These are phyloP conservation scores for Populus hybrid DNA, from an alignment of 441 rosid species.

Conservation along the genomic window DNA sequence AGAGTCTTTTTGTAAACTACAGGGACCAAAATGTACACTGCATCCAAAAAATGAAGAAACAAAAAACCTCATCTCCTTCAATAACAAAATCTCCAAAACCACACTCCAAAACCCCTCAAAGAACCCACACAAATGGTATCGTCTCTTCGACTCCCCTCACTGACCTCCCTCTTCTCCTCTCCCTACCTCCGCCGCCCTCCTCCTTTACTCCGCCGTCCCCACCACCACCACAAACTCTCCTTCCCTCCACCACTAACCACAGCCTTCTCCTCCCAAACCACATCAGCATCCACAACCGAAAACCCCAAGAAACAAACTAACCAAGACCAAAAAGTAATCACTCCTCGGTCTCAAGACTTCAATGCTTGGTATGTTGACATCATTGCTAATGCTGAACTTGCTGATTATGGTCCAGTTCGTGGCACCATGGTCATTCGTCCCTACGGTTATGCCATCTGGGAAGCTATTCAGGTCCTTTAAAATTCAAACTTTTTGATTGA, in stretches of 20 bases:
- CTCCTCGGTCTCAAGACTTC: too few species aligned
- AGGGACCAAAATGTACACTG: not conserved
- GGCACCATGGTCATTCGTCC: too few species aligned
- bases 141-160: conserved; percentile 58
- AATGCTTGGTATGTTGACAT: too few species aligned
- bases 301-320: conserved; percentile 30
- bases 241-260: conserved; percentile 15
- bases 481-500: too few species aligned
- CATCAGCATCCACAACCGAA: not conserved
- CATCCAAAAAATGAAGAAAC: too few species aligned
- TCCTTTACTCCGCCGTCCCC: not conserved
- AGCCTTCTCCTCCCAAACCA: not conserved
- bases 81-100: too few species aligned
- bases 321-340: conserved; percentile 31
- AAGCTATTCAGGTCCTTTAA: too few species aligned
- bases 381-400: too few species aligned
- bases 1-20: not conserved
- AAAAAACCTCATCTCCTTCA: conserved; percentile 1
- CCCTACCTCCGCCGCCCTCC: conserved; percentile 23
- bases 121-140: conserved; percentile 40
- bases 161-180: conserved; percentile 43
- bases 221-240: conserved; percentile 5
- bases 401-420: too few species aligned
- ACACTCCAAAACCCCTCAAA: not conserved
- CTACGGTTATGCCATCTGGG: too few species aligned